Evolutionary conservation across 2,329 filamentous ascomycete genomes (phyloP).

Genomic region (Aspergillus sp.): DNA sequence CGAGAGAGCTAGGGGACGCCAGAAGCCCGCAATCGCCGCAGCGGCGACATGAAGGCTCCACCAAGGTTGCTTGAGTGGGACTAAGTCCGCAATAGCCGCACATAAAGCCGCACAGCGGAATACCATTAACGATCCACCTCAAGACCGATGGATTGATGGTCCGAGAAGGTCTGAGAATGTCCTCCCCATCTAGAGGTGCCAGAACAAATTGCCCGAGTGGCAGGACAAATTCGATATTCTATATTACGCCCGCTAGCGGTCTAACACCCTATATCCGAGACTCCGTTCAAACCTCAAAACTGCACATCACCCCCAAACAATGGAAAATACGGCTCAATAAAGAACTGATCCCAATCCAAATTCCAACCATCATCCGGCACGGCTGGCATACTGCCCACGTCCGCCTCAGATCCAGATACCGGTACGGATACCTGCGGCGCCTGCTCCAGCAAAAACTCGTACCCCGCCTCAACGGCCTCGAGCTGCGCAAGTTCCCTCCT

Average conservation of each 20-base stretch:
- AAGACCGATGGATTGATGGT: no score
- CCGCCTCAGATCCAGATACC: no score
- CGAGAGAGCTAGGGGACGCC: neutral
- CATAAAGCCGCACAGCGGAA: slow-evolving; percentile 7
- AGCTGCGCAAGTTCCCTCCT: slow-evolving; percentile 34
- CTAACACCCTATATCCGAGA: no score
- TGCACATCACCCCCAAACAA: slow-evolving; percentile 29
- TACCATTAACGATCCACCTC: no score
- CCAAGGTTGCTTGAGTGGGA: no score
- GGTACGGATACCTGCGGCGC: neutral
- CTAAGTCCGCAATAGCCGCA: slow-evolving; percentile 27
- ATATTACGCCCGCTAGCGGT: no score
- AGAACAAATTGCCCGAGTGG: no score
- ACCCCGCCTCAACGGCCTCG: slow-evolving; percentile 33
- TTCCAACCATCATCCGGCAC: slow-evolving; percentile 31
- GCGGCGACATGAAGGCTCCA: slow-evolving; percentile 18
- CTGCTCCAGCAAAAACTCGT: slow-evolving; percentile 19
- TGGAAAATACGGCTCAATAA: slow-evolving; percentile 35
- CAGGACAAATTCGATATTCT: no score
- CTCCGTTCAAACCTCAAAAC: slow-evolving; percentile 10
- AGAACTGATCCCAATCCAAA: slow-evolving; percentile 36
- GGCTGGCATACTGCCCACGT: no score
- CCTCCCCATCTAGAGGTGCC: no score
- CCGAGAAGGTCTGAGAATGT: neutral
- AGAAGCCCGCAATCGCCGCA: slow-evolving; percentile 19